phyloP scores from a whole-genome alignment of 306 rosid species.

The Ziziphus jujuba region DNA sequence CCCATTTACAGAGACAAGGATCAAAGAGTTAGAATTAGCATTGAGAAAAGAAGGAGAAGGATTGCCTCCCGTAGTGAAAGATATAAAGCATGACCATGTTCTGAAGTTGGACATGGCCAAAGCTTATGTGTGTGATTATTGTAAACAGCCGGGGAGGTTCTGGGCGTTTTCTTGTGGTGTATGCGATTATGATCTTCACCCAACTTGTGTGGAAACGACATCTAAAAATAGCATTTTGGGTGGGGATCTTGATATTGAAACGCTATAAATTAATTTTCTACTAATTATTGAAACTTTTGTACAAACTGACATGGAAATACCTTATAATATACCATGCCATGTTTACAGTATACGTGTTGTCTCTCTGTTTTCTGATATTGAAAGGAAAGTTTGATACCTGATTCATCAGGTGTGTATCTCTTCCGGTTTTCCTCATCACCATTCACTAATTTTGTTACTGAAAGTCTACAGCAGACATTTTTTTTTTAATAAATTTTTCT shows the following conservation, averaged over 20 bases:
- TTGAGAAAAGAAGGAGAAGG: constrained; percentile 77
- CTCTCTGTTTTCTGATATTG: too few species aligned
- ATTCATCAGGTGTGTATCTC: too few species aligned
- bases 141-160: constrained; percentile 68
- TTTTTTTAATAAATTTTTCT: too few species aligned
- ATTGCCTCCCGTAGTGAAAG: constrained; percentile 67
- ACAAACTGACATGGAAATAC: background rate
- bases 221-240: background rate
- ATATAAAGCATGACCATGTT: constrained; percentile 77
- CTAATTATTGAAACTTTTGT: background rate
- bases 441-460: too few species aligned
- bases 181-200: constrained; percentile 92
- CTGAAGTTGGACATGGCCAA: constrained; percentile 84
- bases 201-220: constrained; percentile 58
- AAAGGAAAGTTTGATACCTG: too few species aligned
- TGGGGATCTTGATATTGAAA: background rate
- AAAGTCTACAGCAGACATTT: too few species aligned
- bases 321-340: too few species aligned
- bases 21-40: constrained; percentile 61
- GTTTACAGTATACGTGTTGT: too few species aligned
- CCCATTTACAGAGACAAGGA: constrained; percentile 71
- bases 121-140: constrained; percentile 82
- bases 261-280: background rate
- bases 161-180: constrained; percentile 90
- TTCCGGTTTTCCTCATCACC: too few species aligned